phyloP scores from a whole-genome alignment of 495 filamentous ascomycete species.

The Aspergillus incahuasiensis region DNA sequence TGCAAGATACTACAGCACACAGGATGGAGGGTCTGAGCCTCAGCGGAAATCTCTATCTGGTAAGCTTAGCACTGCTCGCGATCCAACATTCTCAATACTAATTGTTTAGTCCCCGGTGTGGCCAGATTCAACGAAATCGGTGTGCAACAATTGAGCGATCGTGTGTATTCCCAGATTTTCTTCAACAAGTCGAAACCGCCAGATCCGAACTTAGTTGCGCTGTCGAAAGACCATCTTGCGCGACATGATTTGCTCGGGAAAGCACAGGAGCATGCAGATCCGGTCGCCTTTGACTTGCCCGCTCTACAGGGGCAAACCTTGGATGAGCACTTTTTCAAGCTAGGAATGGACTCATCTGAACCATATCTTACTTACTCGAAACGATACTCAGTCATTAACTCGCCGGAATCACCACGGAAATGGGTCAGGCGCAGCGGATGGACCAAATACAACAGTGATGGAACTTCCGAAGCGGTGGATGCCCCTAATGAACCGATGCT shows the following conservation, averaged over 20 bases:
- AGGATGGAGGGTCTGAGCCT: constrained; percentile 18
- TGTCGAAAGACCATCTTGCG: constrained; percentile 77
- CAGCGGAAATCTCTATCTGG: constrained; percentile 32
- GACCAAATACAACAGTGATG: constrained; percentile 85
- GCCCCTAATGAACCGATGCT: constrained; percentile 76
- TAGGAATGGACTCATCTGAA: constrained; percentile 83
- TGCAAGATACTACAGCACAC: constrained; percentile 22
- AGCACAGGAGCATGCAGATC: constrained; percentile 66
- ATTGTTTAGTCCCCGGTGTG: constrained; percentile 48
- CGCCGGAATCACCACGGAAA: constrained; percentile 69
- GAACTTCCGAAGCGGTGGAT: constrained; percentile 63
- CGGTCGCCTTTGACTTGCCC: constrained; percentile 84
- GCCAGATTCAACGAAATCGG: constrained; percentile 86
- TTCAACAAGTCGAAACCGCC: constrained; percentile 51
- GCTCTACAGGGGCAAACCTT: constrained; percentile 71
- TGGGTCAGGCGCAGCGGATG: constrained; percentile 83
- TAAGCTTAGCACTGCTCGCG: constrained; percentile 15
- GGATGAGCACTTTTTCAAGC: constrained; percentile 91
- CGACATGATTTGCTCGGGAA: constrained; percentile 89
- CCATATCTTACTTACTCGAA: constrained; percentile 78
- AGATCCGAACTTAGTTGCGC: constrained; percentile 63
- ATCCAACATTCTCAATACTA: constrained; percentile 10
- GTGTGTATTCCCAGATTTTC: constrained; percentile 83
- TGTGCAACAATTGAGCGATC: constrained; percentile 83
- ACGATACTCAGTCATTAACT: constrained; percentile 58